phyloP scores from a whole-genome alignment of 768 basidiomycete genomes.

The Kwoniella sp. region DNA sequence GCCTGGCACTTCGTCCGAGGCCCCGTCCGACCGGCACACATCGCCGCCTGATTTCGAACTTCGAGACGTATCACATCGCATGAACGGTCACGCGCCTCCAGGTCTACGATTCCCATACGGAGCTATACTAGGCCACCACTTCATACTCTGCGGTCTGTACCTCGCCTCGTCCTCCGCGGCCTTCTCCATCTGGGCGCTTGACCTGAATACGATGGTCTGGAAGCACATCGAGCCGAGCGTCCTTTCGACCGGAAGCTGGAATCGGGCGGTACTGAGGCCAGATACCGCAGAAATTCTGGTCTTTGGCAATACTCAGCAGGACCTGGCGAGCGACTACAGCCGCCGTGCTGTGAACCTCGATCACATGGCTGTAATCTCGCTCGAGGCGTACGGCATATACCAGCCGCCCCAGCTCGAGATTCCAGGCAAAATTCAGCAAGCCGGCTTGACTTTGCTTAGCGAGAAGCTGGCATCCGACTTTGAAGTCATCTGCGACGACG shows the following conservation, averaged over 20 bases:
- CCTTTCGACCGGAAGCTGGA: constrained; percentile 86
- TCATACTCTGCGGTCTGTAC: constrained; percentile 93
- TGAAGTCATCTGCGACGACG: constrained; percentile 87
- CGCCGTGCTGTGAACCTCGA: constrained; percentile 53
- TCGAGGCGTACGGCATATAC: constrained; percentile 95
- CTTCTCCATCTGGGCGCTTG: constrained; percentile 93
- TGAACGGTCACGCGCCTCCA: constrained; percentile 74
- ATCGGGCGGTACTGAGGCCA: constrained; percentile 81
- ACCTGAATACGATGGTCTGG: constrained; percentile 56
- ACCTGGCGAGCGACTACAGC: constrained; percentile 47
- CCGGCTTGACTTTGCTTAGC: constrained; percentile 78
- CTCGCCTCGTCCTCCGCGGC: constrained; percentile 90
- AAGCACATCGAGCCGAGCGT: constrained; percentile 49
- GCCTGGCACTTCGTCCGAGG: constrained; percentile 50
- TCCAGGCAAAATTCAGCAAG: constrained; percentile 70
- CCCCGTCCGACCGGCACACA: constrained; percentile 18
- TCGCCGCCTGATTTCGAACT: constrained; percentile 61
- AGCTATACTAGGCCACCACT: constrained; percentile 73
- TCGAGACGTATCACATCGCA: constrained; percentile 70
- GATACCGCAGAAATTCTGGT: constrained; percentile 80
- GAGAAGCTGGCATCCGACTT: constrained; percentile 81
- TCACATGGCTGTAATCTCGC: constrained; percentile 80
- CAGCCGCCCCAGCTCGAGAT: constrained; percentile 65
- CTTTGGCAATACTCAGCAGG: constrained; percentile 69
- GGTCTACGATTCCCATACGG: constrained; percentile 95